Evolutionary conservation across 106 monocot species (phyloP).

Genomic region (Dendrobium huoshanense): DNA sequence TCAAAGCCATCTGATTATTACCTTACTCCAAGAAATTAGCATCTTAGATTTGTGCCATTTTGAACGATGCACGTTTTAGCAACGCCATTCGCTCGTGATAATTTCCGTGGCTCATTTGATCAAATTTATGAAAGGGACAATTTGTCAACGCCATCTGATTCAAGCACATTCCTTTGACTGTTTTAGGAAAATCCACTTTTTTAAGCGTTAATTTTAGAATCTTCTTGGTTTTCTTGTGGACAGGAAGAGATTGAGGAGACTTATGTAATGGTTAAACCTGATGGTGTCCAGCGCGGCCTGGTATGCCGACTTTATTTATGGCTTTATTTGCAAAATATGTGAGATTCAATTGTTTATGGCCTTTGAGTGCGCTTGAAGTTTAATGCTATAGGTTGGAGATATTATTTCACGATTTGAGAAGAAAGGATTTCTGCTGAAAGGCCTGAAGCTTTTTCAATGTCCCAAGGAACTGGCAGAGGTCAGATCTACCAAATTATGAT

Average conservation of each 20-base stretch:
- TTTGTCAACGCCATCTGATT: neutral
- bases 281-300: slow-evolving; percentile 84
- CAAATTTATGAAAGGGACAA: neutral
- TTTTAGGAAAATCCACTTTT: neutral
- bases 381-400: slow-evolving; percentile 67
- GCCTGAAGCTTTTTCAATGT: slow-evolving; percentile 88
- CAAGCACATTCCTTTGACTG: neutral
- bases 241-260: slow-evolving; percentile 61
- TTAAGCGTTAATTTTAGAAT: neutral
- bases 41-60: neutral
- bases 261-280: slow-evolving; percentile 89
- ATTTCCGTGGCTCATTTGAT: neutral
- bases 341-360: neutral
- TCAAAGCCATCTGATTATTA: neutral
- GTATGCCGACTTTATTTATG: slow-evolving; percentile 19
- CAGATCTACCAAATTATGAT: slow-evolving; percentile 3
- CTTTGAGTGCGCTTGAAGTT: neutral
- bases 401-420: slow-evolving; percentile 96
- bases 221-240: slow-evolving; percentile 5
- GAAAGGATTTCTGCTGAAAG: slow-evolving; percentile 93
- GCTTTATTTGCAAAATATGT: neutral
- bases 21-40: neutral
- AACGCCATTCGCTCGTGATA: neutral
- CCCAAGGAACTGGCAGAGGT: slow-evolving; percentile 96
- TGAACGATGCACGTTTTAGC: neutral